Conservation (phyloP, 2,329 filamentous ascomycete species). For the Hymenoscyphus occultus region DNA sequence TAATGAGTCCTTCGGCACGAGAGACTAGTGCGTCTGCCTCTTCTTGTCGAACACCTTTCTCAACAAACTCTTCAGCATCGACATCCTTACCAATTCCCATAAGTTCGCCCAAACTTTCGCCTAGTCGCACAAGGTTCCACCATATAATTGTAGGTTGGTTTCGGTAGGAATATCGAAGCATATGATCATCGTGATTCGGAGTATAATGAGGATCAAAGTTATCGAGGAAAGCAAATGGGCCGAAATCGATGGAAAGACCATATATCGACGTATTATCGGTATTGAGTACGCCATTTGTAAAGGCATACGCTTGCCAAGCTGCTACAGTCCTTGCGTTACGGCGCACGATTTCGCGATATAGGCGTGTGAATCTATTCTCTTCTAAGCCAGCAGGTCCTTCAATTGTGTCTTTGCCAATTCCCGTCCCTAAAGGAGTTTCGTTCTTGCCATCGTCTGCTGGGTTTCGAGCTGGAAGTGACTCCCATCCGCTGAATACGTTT, state of each 20-base stretch:
- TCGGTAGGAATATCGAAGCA: conserved; percentile 84
- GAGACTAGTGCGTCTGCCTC: conserved; percentile 67
- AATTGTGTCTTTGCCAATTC: conserved; percentile 54
- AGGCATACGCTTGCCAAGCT: conserved; percentile 96
- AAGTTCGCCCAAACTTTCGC: conserved; percentile 83
- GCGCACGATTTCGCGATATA: conserved; percentile 84
- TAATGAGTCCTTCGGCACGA: conserved; percentile 81
- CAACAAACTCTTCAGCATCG: conserved; percentile 68
- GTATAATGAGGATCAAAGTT: conserved; percentile 94
- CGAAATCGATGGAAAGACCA: conserved; percentile 89
- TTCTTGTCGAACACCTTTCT: conserved; percentile 69
- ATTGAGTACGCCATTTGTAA: conserved; percentile 97
- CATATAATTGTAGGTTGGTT: conserved; percentile 96
- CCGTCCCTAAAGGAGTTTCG: conserved; percentile 40
- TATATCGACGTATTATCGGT: conserved; percentile 95
- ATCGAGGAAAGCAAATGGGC: conserved; percentile 96
- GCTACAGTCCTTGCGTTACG: conserved; percentile 87
- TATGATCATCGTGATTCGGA: conserved; percentile 91
- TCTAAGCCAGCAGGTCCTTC: conserved; percentile 66
- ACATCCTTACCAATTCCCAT: conserved; percentile 73
- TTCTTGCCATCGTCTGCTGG: conserved; percentile 49
- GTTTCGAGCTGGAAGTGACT: conserved; percentile 64
- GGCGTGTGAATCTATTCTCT: conserved; percentile 81
- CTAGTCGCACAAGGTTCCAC: conserved; percentile 95
- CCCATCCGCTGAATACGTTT: conserved; percentile 85